These are phyloP conservation scores for Cystobasidiopsis lactophilus DNA, from an alignment of 768 basidiomycete genomes.

Conservation along the genomic window DNA sequence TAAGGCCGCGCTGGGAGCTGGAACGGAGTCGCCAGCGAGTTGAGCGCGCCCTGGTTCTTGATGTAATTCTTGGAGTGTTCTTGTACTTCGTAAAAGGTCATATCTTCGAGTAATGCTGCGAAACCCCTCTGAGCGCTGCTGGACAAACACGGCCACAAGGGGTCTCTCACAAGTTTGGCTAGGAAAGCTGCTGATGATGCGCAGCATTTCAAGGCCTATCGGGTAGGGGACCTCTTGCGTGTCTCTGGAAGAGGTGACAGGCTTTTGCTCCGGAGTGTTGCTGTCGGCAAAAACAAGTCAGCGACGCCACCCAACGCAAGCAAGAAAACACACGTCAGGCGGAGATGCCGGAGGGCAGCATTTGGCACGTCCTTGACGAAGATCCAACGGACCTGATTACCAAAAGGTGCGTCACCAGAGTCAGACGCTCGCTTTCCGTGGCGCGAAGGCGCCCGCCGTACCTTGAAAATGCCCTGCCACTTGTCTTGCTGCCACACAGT, in stretches of 20 bases:
- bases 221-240: slow-evolving; percentile 92
- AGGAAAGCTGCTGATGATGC: slow-evolving; percentile 82
- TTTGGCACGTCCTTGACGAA: slow-evolving; percentile 37
- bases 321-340: slow-evolving; percentile 40
- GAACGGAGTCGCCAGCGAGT: too few species aligned
- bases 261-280: slow-evolving; percentile 94
- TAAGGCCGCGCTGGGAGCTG: too few species aligned
- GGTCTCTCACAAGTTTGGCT: slow-evolving; percentile 44
- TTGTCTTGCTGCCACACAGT: slow-evolving; percentile 99
- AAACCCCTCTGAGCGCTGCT: too few species aligned
- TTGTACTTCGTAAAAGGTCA: too few species aligned
- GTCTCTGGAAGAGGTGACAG: slow-evolving; percentile 92
- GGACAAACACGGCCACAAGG: neutral
- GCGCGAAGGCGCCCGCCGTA: slow-evolving; percentile 42
- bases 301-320: slow-evolving; percentile 4
- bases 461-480: slow-evolving; percentile 99
- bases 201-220: slow-evolving; percentile 86
- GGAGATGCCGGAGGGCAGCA: slow-evolving; percentile 66
- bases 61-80: too few species aligned
- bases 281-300: slow-evolving; percentile 27
- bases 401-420: slow-evolving; percentile 13
- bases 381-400: neutral
- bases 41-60: too few species aligned
- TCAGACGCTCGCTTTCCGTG: slow-evolving; percentile 38
- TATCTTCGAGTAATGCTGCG: too few species aligned